A percentile compares a stretch with the other conserved stretches of the same genome.
Evolutionary conservation across 169 alveolate species (phyloP).

Genomic region (Haemoproteus tartakovskyi): DNA sequence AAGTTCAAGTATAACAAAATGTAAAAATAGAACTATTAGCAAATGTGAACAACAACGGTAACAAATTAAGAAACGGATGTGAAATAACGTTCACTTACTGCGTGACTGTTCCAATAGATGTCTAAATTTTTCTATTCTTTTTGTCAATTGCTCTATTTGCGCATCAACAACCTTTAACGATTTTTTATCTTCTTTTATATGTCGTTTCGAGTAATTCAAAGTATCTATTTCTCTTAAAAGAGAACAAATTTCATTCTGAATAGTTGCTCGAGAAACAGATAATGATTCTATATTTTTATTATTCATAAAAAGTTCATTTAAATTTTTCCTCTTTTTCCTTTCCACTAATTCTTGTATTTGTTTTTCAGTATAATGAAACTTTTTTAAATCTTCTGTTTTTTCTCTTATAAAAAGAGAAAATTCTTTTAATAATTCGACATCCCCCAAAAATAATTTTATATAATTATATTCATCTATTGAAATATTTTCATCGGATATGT

Average conservation of each 20-base stretch:
- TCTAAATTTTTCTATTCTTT: conserved; percentile 18
- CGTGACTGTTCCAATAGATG: too few relatives aligned
- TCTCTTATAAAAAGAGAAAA: conserved; percentile 34
- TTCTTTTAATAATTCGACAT: conserved; percentile 20
- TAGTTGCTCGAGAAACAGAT: conserved; percentile 37
- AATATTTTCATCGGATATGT: conserved; percentile 35
- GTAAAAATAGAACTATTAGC: too few relatives aligned
- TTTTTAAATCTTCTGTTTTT: conserved; percentile 59
- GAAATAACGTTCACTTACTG: too few relatives aligned
- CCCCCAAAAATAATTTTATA: conserved; percentile 33
- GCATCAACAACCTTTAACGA: neutral
- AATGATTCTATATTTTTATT: conserved; percentile 29
- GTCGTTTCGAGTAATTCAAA: conserved; percentile 12
- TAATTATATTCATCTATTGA: conserved; percentile 43
- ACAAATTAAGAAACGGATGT: too few relatives aligned
- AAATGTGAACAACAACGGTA: too few relatives aligned
- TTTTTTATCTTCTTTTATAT: conserved; percentile 2
- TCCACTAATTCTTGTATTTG: conserved; percentile 48
- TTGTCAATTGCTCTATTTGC: conserved; percentile 19
- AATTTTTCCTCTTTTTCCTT: conserved; percentile 38
- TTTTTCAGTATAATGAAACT: conserved; percentile 41
- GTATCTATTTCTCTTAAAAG: conserved; percentile 47
- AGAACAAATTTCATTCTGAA: conserved; percentile 51
- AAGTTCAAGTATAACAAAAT: too few relatives aligned
- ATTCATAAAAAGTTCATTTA: conserved; percentile 28